These are phyloP conservation scores for Hortiboletus campestris DNA, from an alignment of 768 basidiomycete genomes.

Conservation along the genomic window DNA sequence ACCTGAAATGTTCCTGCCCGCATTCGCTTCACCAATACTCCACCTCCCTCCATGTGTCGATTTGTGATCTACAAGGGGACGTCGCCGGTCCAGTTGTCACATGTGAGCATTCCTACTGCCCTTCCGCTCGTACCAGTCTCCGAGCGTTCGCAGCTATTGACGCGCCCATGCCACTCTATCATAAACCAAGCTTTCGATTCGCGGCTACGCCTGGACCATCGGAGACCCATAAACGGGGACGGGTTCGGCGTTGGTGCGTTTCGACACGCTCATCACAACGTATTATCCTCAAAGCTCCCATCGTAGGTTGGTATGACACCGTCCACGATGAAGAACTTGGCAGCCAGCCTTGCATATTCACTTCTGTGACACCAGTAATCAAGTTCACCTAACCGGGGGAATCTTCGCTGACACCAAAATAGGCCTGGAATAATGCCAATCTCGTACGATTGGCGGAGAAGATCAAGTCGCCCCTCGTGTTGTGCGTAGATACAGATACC, in stretches of 20 bases:
- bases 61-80: slow-evolving; percentile 96
- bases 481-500: slow-evolving; percentile 48
- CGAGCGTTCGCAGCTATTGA: slow-evolving; percentile 61
- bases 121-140: neutral
- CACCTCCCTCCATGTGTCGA: slow-evolving; percentile 63
- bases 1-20: neutral
- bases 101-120: slow-evolving; percentile 44
- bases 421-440: slow-evolving; percentile 98
- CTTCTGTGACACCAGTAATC: slow-evolving; percentile 86
- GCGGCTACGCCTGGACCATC: slow-evolving; percentile 74
- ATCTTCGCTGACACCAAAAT: slow-evolving; percentile 10
- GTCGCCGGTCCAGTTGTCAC: slow-evolving; percentile 86
- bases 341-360: slow-evolving; percentile 91
- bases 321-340: slow-evolving; percentile 81
- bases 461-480: slow-evolving; percentile 93
- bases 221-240: slow-evolving; percentile 90
- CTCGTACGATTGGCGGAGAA: slow-evolving; percentile 93
- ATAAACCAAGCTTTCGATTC: slow-evolving; percentile 98
- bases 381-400: neutral
- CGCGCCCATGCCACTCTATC: slow-evolving; percentile 91
- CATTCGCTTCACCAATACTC: neutral
- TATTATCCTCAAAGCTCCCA: neutral
- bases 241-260: slow-evolving; percentile 91
- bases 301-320: slow-evolving; percentile 90
- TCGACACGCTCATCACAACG: neutral